Conservation (phyloP, 208 protist species). For the Zelonia costaricensis region DNA sequence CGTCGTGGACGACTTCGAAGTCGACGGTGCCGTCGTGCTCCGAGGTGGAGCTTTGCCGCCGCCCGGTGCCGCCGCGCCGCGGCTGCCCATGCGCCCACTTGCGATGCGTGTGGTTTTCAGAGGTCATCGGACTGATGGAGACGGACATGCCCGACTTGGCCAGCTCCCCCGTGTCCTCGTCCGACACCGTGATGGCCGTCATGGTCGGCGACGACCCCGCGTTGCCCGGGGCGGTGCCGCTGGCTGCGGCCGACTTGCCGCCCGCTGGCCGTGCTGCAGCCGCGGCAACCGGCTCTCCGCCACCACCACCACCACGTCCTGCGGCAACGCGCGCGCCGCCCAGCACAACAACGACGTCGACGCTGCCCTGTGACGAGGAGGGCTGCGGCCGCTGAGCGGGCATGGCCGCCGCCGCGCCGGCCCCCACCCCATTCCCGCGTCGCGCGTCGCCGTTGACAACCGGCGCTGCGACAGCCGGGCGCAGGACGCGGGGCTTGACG, state of each 20-base stretch:
- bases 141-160: constrained; percentile 17
- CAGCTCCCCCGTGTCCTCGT: constrained; percentile 21
- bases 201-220: constrained; percentile 4
- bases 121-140: constrained; percentile 25
- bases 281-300: no score
- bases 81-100: constrained; percentile 12
- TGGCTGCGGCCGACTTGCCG: no score
- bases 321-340: no score
- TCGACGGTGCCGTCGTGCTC: constrained; percentile 3
- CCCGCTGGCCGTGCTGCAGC: not conserved
- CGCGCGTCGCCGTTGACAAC: constrained; percentile 1
- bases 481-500: not conserved
- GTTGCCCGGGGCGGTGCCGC: not conserved
- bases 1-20: not conserved
- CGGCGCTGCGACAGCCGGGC: not conserved
- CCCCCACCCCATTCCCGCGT: no score
- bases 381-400: no score
- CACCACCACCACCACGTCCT: no score
- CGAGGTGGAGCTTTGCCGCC: not conserved
- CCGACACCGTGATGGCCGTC: constrained; percentile 29
- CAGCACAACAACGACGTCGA: no score
- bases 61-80: not conserved
- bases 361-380: no score
- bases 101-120: not conserved
- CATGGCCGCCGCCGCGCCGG: no score